Evolutionary conservation across 768 basidiomycete genomes (phyloP), one percentile per base, ranked within the genome.

Genomic region (Trametes villosa): DNA sequence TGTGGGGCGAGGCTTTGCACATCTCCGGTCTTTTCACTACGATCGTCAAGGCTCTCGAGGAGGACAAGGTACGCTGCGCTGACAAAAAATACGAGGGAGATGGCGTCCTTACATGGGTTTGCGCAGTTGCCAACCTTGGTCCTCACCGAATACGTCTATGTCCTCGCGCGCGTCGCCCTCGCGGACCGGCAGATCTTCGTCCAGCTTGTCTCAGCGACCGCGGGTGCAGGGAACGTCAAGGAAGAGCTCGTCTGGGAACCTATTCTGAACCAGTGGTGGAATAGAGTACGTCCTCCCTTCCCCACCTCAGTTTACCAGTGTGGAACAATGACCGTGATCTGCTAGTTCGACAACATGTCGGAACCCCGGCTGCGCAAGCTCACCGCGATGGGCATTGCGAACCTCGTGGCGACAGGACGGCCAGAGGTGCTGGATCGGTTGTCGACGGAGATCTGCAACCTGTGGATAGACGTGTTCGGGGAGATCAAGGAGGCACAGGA

Each of bases 381-480:
- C 57, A 77, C 85, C 26, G 92, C 93, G 12, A 88, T 96, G 79
- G 92, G 89, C 1, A 83, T 92, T 44, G 91, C 91, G 2, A 78
- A 82, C 44, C 81, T 96, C 3, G 86, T 92, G 34, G 84, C 91
- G 0, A 92, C 92, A 0, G 91, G 85, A 13, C 83, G 85, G 22
- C 80, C 81, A 0, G 88, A 92, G 66, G 86, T 94, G 12, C 82
- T 96, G 11, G 78, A 82, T 30, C 82, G 90, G 20, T 75, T 96
- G 26, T 80, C 85, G 15, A 82, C 79, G 3, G 94, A 95, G 66
- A 84, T 93, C 26, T 91, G 92, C 72, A 90, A 92, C 67, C 74
- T 94, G 29, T 96, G 94, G 94, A 76, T 89, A 38, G 94, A 95
- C 63, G 94, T 95, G 6, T 86, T 96, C 53, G 89, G 88, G 15